These are phyloP conservation scores for Pseudodiploospora longispora DNA, from an alignment of 2,329 filamentous ascomycete species.

Conservation along the genomic window DNA sequence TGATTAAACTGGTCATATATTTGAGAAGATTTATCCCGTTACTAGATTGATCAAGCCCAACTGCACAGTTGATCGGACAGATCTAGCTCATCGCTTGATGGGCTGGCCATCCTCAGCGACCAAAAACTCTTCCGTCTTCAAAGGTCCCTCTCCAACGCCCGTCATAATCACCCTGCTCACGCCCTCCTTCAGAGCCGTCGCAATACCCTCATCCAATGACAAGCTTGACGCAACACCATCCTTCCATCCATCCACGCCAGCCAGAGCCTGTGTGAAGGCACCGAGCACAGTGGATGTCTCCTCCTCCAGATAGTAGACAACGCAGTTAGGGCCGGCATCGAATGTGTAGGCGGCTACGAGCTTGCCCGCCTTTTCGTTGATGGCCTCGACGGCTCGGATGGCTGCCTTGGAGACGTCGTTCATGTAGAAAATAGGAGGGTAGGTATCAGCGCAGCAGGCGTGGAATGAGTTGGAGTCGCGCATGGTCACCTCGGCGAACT, in stretches of 20 bases:
- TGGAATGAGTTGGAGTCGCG: slow-evolving; percentile 96
- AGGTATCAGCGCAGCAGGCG: slow-evolving; percentile 87
- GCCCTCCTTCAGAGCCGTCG: slow-evolving; percentile 62
- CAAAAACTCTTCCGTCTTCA: slow-evolving; percentile 70
- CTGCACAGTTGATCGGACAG: too few relatives aligned
- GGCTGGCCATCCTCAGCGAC: slow-evolving; percentile 58
- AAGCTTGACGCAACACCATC: slow-evolving; percentile 43
- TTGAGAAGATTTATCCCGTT: too few relatives aligned
- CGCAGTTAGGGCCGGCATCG: slow-evolving; percentile 92
- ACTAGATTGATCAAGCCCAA: too few relatives aligned
- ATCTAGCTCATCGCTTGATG: slow-evolving; percentile 19
- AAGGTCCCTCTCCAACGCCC: slow-evolving; percentile 80
- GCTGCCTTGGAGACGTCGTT: slow-evolving; percentile 87
- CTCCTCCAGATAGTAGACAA: slow-evolving; percentile 88
- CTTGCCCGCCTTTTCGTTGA: slow-evolving; percentile 73
- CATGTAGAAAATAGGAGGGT: slow-evolving; percentile 97
- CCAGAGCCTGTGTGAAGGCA: slow-evolving; percentile 62
- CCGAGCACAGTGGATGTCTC: slow-evolving; percentile 67
- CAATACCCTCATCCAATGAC: slow-evolving; percentile 57
- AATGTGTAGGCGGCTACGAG: slow-evolving; percentile 91
- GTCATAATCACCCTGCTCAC: slow-evolving; percentile 88
- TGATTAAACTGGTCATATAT: too few relatives aligned
- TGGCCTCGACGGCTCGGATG: slow-evolving; percentile 78
- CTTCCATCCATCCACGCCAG: slow-evolving; percentile 64
- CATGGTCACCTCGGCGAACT: slow-evolving; percentile 89